phyloP scores from a whole-genome alignment of 371 early-diverging fungal species.

The Actinomortierella ambigua region DNA sequence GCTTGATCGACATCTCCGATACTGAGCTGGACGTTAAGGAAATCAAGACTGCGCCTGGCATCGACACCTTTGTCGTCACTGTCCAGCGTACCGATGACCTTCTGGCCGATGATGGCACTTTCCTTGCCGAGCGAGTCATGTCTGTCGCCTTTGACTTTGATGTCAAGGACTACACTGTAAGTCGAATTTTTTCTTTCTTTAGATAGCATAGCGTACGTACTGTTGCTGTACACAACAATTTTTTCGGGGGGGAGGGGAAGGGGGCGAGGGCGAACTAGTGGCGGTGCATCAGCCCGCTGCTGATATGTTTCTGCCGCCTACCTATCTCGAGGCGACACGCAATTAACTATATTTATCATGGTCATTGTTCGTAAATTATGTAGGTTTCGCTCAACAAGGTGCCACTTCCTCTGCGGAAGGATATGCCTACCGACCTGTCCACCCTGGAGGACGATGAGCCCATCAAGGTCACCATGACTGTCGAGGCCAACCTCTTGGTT shows the following conservation, averaged over 20 bases:
- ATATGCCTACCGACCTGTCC: no score
- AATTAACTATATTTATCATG: neutral
- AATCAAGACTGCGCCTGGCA: slow-evolving; percentile 23
- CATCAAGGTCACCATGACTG: slow-evolving; percentile 56
- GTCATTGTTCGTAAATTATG: slow-evolving; percentile 2
- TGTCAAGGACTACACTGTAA: slow-evolving; percentile 61
- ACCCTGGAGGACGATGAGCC: slow-evolving; percentile 65
- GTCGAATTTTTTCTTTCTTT: neutral
- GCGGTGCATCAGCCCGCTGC: neutral
- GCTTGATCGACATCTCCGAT: slow-evolving; percentile 41
- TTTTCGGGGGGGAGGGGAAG: no score
- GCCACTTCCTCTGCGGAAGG: slow-evolving; percentile 56
- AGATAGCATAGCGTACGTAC: no score
- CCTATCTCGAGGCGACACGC: neutral
- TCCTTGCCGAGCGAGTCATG: slow-evolving; percentile 69
- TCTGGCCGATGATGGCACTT: slow-evolving; percentile 64
- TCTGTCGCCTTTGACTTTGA: slow-evolving; percentile 74
- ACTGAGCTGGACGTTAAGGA: slow-evolving; percentile 38
- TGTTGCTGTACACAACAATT: no score
- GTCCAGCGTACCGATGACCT: slow-evolving; percentile 75
- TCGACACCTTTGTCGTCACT: slow-evolving; percentile 56
- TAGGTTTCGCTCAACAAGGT: slow-evolving; percentile 61
- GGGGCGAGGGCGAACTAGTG: neutral
- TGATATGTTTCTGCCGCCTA: neutral
- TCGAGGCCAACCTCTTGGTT: slow-evolving; percentile 62